phyloP scores from a whole-genome alignment of 495 filamentous ascomycete species.

The Rhizodiscina lignyota region DNA sequence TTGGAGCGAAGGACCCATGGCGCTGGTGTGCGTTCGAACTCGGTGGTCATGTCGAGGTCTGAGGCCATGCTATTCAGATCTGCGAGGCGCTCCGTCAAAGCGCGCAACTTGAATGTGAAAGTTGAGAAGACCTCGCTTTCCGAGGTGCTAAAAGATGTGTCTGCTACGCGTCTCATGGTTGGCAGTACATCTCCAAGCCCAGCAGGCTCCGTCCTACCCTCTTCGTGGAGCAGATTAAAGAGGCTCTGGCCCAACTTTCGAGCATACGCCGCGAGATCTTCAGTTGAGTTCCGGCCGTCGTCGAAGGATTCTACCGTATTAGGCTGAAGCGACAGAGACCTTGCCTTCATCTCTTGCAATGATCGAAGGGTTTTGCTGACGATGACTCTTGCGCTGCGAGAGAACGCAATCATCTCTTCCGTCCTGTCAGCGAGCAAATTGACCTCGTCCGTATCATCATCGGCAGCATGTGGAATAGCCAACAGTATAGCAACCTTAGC shows the following conservation, averaged over 20 bases:
- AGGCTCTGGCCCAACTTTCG: constrained; percentile 51
- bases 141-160: constrained; percentile 22
- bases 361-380: constrained; percentile 62
- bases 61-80: constrained; percentile 55
- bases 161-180: constrained; percentile 40
- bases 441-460: constrained; percentile 39
- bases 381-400: constrained; percentile 71
- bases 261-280: constrained; percentile 49
- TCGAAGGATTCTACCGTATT: constrained; percentile 39
- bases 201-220: constrained; percentile 51
- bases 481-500: constrained; percentile 47
- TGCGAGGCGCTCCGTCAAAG: constrained; percentile 45
- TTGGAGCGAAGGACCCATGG: constrained; percentile 77
- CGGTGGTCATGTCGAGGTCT: constrained; percentile 63
- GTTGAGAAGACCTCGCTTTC: constrained; percentile 49
- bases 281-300: constrained; percentile 42
- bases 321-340: constrained; percentile 57
- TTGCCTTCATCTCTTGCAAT: constrained; percentile 58
- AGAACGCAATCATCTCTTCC: constrained; percentile 55
- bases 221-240: constrained; percentile 48
- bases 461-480: constrained; percentile 37
- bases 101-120: constrained; percentile 49
- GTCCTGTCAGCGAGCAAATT: constrained; percentile 48
- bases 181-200: constrained; percentile 47
- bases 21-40: constrained; percentile 59